Percentiles rank a stretch among this genome's conserved stretches.
Evolutionary conservation across 1,139 yeast genomes (phyloP).

Genomic region (Magnusiomyces fungicola): DNA sequence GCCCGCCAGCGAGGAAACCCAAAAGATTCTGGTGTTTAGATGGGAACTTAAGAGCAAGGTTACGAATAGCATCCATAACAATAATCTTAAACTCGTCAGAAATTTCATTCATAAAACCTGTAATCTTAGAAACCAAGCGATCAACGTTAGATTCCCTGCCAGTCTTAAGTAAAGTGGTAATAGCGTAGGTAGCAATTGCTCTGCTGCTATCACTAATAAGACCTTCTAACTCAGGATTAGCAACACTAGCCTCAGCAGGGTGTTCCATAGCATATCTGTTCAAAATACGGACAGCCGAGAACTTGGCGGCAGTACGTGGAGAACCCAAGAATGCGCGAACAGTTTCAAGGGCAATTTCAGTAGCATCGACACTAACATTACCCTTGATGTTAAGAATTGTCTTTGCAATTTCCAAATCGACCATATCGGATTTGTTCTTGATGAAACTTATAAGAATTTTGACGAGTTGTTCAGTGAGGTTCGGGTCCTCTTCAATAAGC

Average conservation of each 20-base stretch:
- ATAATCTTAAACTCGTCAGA: conserved; percentile 93
- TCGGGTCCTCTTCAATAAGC: conserved; percentile 54
- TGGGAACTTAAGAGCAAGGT: conserved; percentile 89
- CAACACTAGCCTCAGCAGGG: conserved; percentile 69
- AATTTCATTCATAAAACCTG: conserved; percentile 86
- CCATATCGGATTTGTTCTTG: conserved; percentile 81
- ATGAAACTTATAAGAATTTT: conserved; percentile 66
- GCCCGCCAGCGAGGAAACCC: conserved; percentile 70
- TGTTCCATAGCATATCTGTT: conserved; percentile 75
- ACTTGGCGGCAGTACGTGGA: conserved; percentile 84
- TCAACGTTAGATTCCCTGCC: conserved; percentile 91
- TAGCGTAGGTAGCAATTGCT: conserved; percentile 97
- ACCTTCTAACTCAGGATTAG: conserved; percentile 76
- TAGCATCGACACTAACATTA: conserved; percentile 55
- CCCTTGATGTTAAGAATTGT: conserved; percentile 55
- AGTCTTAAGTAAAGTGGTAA: conserved; percentile 89
- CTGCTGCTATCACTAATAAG: conserved; percentile 84
- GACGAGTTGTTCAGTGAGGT: conserved; percentile 40
- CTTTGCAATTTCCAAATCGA: conserved; percentile 90
- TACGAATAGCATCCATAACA: conserved; percentile 90
- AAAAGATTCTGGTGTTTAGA: conserved; percentile 79
- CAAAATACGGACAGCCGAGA: conserved; percentile 86
- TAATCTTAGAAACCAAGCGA: conserved; percentile 77
- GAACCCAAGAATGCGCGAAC: conserved; percentile 75
- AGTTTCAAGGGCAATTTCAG: conserved; percentile 52